phyloP scores from a whole-genome alignment of 192 early-diverging fungal species.

The Dissophora ornata region DNA sequence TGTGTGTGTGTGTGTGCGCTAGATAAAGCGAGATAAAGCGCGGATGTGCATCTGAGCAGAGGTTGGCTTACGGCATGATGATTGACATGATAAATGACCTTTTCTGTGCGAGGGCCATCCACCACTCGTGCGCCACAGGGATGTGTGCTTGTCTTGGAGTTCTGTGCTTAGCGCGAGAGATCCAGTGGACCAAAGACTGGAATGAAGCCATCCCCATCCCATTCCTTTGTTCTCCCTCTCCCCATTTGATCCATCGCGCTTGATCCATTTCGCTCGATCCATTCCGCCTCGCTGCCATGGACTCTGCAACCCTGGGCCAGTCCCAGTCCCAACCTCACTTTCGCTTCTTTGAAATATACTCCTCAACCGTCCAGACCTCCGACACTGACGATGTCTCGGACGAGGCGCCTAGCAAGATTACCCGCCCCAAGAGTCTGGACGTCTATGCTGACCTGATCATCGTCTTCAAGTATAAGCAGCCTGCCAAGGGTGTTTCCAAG shows the following conservation, averaged over 20 bases:
- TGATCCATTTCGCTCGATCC: background rate
- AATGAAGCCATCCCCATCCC: too few relatives aligned
- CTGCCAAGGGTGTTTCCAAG: constrained; percentile 11
- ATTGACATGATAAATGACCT: too few relatives aligned
- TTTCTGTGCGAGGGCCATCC: too few relatives aligned
- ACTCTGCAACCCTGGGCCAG: background rate
- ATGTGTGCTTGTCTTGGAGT: too few relatives aligned
- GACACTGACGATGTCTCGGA: background rate
- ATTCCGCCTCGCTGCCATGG: constrained; percentile 16
- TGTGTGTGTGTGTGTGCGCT: too few relatives aligned
- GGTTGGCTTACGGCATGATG: constrained; percentile 24
- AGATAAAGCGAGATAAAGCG: too few relatives aligned
- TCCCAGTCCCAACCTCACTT: constrained; percentile 8
- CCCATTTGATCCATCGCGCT: background rate
- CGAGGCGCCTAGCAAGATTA: background rate
- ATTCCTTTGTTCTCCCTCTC: too few relatives aligned
- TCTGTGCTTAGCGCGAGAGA: too few relatives aligned
- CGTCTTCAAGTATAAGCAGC: constrained; percentile 54
- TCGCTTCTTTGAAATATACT: constrained; percentile 41
- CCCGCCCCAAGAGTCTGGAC: constrained; percentile 24
- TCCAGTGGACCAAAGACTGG: too few relatives aligned
- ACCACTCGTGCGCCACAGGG: too few relatives aligned
- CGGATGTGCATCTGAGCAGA: too few relatives aligned
- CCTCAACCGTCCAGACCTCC: constrained; percentile 10
- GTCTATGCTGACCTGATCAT: constrained; percentile 57